Percentiles rank a stretch among this genome's conserved stretches.
phyloP scores from a whole-genome alignment of 768 basidiomycete genomes.

The Pleurotus tuoliensis region DNA sequence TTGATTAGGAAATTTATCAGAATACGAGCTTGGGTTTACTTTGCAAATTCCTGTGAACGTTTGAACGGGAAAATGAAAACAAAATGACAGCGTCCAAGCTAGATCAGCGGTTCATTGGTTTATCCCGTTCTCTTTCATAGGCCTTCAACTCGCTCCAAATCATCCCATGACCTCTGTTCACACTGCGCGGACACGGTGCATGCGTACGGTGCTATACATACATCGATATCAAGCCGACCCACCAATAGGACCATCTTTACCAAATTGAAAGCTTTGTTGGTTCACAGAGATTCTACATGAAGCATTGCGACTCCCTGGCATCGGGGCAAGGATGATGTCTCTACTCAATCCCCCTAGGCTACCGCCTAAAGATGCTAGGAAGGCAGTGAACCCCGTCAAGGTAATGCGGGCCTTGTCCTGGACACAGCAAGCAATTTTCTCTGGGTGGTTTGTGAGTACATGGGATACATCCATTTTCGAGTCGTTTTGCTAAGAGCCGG shows the following conservation, averaged over 20 bases:
- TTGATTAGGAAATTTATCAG: background rate
- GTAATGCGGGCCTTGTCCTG: conserved; percentile 21
- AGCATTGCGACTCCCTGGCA: too few species aligned
- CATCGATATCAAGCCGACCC: background rate
- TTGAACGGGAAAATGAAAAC: too few species aligned
- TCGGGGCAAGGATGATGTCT: background rate
- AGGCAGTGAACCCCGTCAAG: conserved; percentile 9
- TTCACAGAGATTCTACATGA: background rate
- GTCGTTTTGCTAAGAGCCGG: background rate
- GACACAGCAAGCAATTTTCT: conserved; percentile 39
- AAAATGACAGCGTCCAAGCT: too few species aligned
- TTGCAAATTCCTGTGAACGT: background rate
- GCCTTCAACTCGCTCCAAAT: too few species aligned
- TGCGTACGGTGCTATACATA: background rate
- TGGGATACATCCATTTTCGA: background rate
- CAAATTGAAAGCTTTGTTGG: background rate
- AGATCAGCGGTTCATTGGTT: too few species aligned
- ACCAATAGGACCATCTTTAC: background rate
- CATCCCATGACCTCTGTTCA: background rate
- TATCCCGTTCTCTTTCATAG: too few species aligned
- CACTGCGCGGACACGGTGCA: background rate
- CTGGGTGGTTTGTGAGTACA: conserved; percentile 27
- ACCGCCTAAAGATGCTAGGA: background rate
- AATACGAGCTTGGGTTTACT: background rate
- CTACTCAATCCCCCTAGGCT: background rate